Base-by-base conservation (phyloP, 495 filamentous ascomycete genomes). In the Achaetomiella virescens region DNA sequence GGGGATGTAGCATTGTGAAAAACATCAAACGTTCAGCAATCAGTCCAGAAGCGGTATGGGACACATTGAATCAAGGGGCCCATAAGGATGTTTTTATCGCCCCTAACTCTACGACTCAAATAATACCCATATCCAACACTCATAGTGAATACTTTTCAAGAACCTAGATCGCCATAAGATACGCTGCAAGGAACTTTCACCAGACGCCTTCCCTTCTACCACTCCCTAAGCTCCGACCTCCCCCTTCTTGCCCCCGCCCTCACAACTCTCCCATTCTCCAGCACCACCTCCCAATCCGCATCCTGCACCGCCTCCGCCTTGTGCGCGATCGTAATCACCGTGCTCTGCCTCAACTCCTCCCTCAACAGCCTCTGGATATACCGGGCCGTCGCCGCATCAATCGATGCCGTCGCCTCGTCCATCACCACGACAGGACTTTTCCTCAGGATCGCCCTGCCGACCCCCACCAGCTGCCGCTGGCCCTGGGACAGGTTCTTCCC, bases 301-400 rank as follows among this genome's bases (percentile, higher is more conserved):
- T 86, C 81, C 67, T 79, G 79, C n/a, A 91, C 87, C 21, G 88
- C 88, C 66, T 91, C 88, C 22, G 88, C 64, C 41, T 88, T 82
- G 77, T 95, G 90, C 40, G 89, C 90, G 70, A 95, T 90, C 4
- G 87, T 91, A 46, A 95, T 84, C 14, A 95, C 89, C 2, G 90
- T 95, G 58, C 87, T 91, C 36, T 84, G 73, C 45, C 69, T 74
- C 72, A 93, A 74, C 74, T 92, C 89, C 60, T 88, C 84, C 29
- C 85, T 70, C 52, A 95, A 65, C 33, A 93, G 74, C 61, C 82
- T 76, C 73, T 95, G 89, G 44, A 93, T 89, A 52, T 84, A 76
- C 61, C 81, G 70, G n/a, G 87, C 86, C 1, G 87, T 93, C 66
- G 85, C 82, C 57, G 78, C 78, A 61, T 95, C 90, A 57, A 95